Evolutionary conservation across 306 rosid species (phyloP), one percentile per base, ranked within the genome.

Genomic region (Malus domestica): DNA sequence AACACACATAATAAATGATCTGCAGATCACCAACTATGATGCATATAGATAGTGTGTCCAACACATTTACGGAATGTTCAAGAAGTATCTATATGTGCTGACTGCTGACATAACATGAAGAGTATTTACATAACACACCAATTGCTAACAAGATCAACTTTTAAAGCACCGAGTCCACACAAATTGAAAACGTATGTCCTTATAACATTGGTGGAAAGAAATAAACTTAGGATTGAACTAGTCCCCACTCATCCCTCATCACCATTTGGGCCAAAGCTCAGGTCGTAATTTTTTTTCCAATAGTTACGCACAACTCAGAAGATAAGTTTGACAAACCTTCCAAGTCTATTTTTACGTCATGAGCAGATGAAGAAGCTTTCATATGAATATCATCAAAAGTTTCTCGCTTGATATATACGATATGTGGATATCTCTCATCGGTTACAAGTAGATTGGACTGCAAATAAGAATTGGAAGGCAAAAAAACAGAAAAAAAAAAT

Each of bases 401-500:
- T 76, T 83, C 94, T 74, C 74, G 85, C 81, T 88, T 88, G 40
- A 86, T 81, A 44, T 83, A 82, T 67, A 89, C 92, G 71, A 95
- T 86, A 85, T 92, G 97, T 27, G 95, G 96, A 82, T 92, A 95
- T 82, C 81, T 89, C 77, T 84, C 84, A 85, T 88, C 85, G 55
- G 81, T 72, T 77, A 80, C 88, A 82, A 85, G 97, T 75, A 76
- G 83, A 87, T 89, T 89, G 76, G 89, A 86, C 98, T 95, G 82
- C 76, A 81, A 79, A 76, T 30, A 62, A 79, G 57, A 81, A 82
- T 71, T 10, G 44, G 44, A 79, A 59, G 68, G 18, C 6, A 67
- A 33, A 23, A 30, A 49, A 14, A 49, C 16, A 4, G 66, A 29
- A 9, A 64, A 46, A 19, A 67, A 72, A 30, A 40, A 44, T 8